These are phyloP conservation scores for Thuja plicata DNA, from an alignment of 83 land plant species.

Conservation along the genomic window DNA sequence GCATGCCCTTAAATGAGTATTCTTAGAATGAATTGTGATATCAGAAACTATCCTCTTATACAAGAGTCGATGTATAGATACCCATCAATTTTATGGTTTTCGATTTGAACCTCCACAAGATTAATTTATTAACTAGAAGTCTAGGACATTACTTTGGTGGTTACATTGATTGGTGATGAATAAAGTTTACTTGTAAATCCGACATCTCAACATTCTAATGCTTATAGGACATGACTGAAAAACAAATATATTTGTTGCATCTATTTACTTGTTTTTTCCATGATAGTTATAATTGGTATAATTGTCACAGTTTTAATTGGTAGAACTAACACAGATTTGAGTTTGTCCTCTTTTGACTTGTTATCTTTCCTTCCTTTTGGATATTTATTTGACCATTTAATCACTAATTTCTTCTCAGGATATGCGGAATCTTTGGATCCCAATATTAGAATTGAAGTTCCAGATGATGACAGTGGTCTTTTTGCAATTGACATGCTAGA, in stretches of 20 bases:
- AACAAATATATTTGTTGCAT: not conserved
- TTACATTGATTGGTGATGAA: not conserved
- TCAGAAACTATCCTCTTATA: not conserved
- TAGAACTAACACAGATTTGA: not conserved
- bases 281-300: not conserved
- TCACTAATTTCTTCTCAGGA: constrained; percentile 36
- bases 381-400: constrained; percentile 13
- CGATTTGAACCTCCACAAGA: not conserved
- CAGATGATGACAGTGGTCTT: constrained; percentile 84
- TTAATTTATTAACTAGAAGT: not conserved
- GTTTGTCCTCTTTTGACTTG: not conserved
- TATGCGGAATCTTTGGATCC: constrained; percentile 65
- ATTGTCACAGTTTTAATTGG: too few species aligned
- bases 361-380: not conserved
- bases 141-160: not conserved
- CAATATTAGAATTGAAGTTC: constrained; percentile 66
- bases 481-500: constrained; percentile 92
- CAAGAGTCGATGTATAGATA: not conserved
- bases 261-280: not conserved
- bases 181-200: not conserved
- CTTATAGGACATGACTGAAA: not conserved
- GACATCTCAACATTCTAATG: not conserved
- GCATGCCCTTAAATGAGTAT: not conserved
- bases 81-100: not conserved
- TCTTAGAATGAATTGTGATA: not conserved